Evolutionary conservation across 2,329 filamentous ascomycete genomes (phyloP).

Genomic region (Phaeosphaeriaceae sp.): DNA sequence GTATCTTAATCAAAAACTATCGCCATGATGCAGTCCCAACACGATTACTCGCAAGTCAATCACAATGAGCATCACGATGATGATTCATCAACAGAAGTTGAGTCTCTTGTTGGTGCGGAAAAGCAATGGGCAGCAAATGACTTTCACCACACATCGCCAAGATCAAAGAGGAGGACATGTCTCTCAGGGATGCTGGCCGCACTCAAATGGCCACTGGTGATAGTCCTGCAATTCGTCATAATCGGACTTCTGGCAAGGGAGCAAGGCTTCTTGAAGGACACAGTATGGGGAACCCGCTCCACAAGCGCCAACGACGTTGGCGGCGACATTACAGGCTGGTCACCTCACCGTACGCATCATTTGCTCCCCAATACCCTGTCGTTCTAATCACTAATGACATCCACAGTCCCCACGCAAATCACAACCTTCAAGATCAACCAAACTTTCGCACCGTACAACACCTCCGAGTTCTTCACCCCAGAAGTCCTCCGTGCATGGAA

Average conservation of each 20-base stretch:
- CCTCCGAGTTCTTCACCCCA: conserved; percentile 46
- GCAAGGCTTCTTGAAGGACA: conserved; percentile 35
- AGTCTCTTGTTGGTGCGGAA: conserved; percentile 38
- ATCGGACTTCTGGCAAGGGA: conserved; percentile 40
- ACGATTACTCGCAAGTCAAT: conserved; percentile 39
- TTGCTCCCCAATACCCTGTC: background rate
- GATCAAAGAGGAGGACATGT: conserved; percentile 26
- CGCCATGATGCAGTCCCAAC: conserved; percentile 38
- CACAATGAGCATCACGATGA: conserved; percentile 35
- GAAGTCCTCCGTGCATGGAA: conserved; percentile 43
- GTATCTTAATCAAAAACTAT: conserved; percentile 1
- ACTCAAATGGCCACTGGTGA: conserved; percentile 40
- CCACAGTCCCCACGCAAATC: conserved; percentile 40
- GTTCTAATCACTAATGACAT: conserved; percentile 4
- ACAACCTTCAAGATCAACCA: conserved; percentile 45
- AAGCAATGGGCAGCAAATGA: conserved; percentile 34
- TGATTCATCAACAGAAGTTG: conserved; percentile 44
- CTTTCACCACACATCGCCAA: conserved; percentile 22
- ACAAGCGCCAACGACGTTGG: conserved; percentile 41
- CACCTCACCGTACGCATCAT: conserved; percentile 35
- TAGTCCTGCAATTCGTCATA: conserved; percentile 40
- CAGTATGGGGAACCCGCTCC: conserved; percentile 24
- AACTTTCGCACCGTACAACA: conserved; percentile 45
- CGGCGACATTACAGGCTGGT: conserved; percentile 44
- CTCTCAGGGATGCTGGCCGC: conserved; percentile 21